A percentile compares a stretch with the other conserved stretches of the same genome.
These are phyloP conservation scores for Sporothrix humicola DNA, from an alignment of 2,329 filamentous ascomycete species.

Conservation along the genomic window DNA sequence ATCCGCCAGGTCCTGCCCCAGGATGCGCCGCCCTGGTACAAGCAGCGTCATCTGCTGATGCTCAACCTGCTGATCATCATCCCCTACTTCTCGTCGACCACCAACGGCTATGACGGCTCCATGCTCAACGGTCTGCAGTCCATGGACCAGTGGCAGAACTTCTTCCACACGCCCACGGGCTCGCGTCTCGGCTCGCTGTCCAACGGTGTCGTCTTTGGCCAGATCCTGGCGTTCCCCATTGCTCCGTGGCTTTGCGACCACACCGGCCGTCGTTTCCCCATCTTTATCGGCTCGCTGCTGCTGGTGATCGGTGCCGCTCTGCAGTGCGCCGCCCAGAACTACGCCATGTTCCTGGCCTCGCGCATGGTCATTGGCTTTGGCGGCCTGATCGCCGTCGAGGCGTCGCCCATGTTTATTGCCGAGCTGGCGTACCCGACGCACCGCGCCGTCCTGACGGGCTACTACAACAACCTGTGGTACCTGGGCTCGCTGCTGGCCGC, in stretches of 20 bases:
- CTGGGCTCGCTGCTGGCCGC: constrained; percentile 43
- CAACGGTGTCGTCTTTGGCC: constrained; percentile 42
- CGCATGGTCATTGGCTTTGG: constrained; percentile 25
- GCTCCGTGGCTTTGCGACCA: constrained; percentile 39
- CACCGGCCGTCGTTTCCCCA: constrained; percentile 49
- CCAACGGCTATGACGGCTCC: constrained; percentile 38
- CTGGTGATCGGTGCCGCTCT: constrained; percentile 44
- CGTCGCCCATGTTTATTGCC: constrained; percentile 33
- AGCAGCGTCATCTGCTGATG: constrained; percentile 26
- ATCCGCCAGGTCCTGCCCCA: constrained; percentile 30
- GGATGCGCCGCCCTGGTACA: constrained; percentile 31
- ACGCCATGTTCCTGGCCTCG: constrained; percentile 16
- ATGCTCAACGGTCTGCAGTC: constrained; percentile 52
- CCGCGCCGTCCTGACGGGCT: constrained; percentile 32
- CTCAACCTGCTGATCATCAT: constrained; percentile 31
- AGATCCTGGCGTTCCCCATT: constrained; percentile 42
- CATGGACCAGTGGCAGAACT: constrained; percentile 46
- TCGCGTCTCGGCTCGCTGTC: constrained; percentile 46
- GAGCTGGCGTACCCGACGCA: constrained; percentile 37
- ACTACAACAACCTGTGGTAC: constrained; percentile 41
- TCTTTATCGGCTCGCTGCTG: constrained; percentile 46
- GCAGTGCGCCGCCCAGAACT: constrained; percentile 42
- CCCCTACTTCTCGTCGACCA: constrained; percentile 27
- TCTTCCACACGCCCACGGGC: constrained; percentile 47
- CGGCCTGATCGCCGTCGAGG: constrained; percentile 22